Percentiles rank a stretch among this genome's conserved stretches.
Evolutionary conservation across 192 early-diverging fungal genomes (phyloP).

Genomic region (Tieghemiomyces parasiticus): DNA sequence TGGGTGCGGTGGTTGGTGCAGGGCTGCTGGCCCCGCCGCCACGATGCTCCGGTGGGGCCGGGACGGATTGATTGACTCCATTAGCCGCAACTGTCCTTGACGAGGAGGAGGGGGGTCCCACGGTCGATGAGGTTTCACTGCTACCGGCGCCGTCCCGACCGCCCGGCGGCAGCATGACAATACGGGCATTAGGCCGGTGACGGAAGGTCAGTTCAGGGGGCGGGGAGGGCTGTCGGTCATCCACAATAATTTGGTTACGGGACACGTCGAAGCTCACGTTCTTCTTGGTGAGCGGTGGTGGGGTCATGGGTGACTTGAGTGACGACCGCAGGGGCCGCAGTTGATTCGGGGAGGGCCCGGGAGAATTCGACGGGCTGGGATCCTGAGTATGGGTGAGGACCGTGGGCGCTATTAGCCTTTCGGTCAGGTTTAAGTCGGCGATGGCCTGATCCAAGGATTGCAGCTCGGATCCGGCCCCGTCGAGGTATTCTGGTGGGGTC

Average conservation of each 20-base stretch:
- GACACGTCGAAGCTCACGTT: not conserved
- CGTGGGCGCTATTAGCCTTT: not conserved
- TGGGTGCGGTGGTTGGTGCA: not conserved
- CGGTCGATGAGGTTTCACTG: not conserved
- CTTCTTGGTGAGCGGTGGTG: not conserved
- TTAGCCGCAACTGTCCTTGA: not conserved
- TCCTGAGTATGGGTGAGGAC: not conserved
- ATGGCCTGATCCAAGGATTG: not conserved
- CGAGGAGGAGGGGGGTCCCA: not conserved
- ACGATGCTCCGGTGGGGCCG: not conserved
- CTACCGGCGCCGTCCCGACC: not conserved
- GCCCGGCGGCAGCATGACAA: conserved; percentile 2
- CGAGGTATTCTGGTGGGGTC: not conserved
- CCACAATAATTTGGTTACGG: not conserved
- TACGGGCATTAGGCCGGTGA: not conserved
- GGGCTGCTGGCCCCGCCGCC: not conserved
- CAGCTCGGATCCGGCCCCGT: not conserved
- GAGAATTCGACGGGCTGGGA: not conserved
- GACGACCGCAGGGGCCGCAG: not conserved
- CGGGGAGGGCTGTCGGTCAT: not conserved
- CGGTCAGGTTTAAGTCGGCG: not conserved
- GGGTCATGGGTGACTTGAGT: not conserved
- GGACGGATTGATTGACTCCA: not conserved
- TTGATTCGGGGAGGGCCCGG: not conserved
- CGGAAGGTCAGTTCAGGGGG: not conserved